phyloP scores from a whole-genome alignment of 2,329 filamentous ascomycete species.

The Trichophyton simii region DNA sequence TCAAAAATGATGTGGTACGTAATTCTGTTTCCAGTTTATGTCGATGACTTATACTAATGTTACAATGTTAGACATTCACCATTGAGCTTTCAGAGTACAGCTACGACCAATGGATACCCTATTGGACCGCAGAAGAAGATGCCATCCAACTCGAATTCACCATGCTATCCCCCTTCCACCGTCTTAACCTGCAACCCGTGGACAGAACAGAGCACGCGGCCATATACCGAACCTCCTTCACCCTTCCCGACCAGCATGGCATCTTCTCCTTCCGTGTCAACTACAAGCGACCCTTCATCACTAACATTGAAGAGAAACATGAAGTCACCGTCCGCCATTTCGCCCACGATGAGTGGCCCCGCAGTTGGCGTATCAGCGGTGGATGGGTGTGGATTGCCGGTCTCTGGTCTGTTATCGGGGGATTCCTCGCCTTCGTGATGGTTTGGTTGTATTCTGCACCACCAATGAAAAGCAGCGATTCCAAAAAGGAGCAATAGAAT shows the following conservation, averaged over 20 bases:
- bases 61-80: constrained; percentile 53
- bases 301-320: constrained; percentile 80
- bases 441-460: constrained; percentile 75
- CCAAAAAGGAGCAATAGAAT: constrained; percentile 12
- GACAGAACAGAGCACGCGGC: constrained; percentile 53
- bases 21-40: background rate
- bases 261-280: constrained; percentile 98
- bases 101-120: constrained; percentile 63
- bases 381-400: constrained; percentile 93
- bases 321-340: constrained; percentile 93
- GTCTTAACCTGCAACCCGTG: constrained; percentile 55
- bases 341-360: constrained; percentile 91
- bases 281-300: constrained; percentile 91
- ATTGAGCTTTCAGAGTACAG: constrained; percentile 82
- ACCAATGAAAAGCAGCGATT: constrained; percentile 10
- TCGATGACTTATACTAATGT: background rate
- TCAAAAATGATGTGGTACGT: constrained; percentile 94
- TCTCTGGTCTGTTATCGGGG: constrained; percentile 68
- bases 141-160: constrained; percentile 87
- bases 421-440: constrained; percentile 73
- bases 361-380: constrained; percentile 77
- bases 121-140: constrained; percentile 56
- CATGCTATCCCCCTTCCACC: constrained; percentile 97
- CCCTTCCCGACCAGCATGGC: constrained; percentile 87
- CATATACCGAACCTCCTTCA: constrained; percentile 64